A percentile compares a stretch with the other conserved stretches of the same genome.
These are phyloP conservation scores for Darksidea phi DNA, from an alignment of 495 filamentous ascomycete genomes.

Conservation along the genomic window DNA sequence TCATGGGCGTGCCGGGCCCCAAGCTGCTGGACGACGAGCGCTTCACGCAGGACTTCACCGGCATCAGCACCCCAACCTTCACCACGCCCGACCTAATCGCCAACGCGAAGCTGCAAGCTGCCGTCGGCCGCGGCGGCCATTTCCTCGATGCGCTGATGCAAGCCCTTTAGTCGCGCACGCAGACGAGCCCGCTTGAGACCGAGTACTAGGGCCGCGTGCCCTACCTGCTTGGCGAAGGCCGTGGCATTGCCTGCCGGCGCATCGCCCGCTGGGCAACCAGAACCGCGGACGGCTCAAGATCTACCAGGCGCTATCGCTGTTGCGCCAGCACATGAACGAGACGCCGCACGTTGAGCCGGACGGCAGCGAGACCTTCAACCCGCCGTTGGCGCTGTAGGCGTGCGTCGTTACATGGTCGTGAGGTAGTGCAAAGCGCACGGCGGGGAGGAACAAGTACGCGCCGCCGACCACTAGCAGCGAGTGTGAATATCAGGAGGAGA, in stretches of 20 bases:
- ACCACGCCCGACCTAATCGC: constrained; percentile 17
- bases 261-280: constrained; percentile 22
- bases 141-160: constrained; percentile 23
- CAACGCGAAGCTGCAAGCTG: constrained; percentile 23
- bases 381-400: constrained; percentile 9
- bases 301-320: constrained; percentile 20
- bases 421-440: too few species aligned
- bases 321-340: constrained; percentile 22
- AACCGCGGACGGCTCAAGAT: constrained; percentile 22
- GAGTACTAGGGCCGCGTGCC: constrained; percentile 21
- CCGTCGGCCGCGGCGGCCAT: constrained; percentile 18
- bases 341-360: constrained; percentile 22
- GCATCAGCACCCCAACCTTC: constrained; percentile 18
- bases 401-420: too few species aligned
- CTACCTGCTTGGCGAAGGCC: constrained; percentile 20
- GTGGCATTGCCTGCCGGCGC: constrained; percentile 20
- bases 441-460: too few species aligned
- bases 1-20: constrained; percentile 20
- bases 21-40: constrained; percentile 19
- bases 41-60: constrained; percentile 20
- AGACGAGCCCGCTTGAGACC: constrained; percentile 22
- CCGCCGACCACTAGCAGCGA: too few species aligned
- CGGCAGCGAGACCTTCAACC: constrained; percentile 19
- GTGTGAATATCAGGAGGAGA: too few species aligned
- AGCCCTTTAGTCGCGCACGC: constrained; percentile 20